phyloP scores from a whole-genome alignment of 139 green algal species.

The Chlamydomonas sp. region DNA sequence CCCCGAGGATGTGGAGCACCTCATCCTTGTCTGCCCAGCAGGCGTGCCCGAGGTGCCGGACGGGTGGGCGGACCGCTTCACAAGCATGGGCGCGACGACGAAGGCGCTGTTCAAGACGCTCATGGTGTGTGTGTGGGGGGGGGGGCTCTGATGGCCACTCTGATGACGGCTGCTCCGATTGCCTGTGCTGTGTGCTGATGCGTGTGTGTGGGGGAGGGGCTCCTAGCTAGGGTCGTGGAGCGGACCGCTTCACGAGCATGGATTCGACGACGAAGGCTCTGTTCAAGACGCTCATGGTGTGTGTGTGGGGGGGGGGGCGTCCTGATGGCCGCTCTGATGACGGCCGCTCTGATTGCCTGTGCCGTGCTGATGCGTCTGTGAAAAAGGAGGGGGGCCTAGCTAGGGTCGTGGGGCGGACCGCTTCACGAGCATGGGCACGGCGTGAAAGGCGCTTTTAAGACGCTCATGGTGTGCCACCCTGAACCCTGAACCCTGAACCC shows the following conservation, averaged over 20 bases:
- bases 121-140: neutral
- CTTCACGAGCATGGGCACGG: constrained; percentile 29
- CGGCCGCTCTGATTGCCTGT: too few relatives aligned
- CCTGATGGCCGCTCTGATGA: too few relatives aligned
- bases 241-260: constrained; percentile 30
- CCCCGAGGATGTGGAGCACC: constrained; percentile 74
- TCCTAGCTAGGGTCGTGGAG: too few relatives aligned
- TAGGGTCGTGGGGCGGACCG: neutral
- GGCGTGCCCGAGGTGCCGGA: constrained; percentile 39
- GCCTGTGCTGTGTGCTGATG: too few relatives aligned
- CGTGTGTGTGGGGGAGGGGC: too few relatives aligned
- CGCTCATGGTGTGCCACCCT: neutral
- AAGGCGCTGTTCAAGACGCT: constrained; percentile 1
- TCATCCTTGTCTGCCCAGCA: constrained; percentile 80
- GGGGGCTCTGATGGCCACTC: neutral
- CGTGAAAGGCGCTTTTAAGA: neutral
- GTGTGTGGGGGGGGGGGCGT: neutral
- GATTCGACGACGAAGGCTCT: neutral
- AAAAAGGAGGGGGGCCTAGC: too few relatives aligned
- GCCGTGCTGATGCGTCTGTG: too few relatives aligned
- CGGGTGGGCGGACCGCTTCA: neutral
- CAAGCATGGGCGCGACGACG: constrained; percentile 28
- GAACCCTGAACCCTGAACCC: too few relatives aligned
- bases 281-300: neutral
- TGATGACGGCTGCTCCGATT: too few relatives aligned